These are phyloP conservation scores for Thecaphora frezii DNA, from an alignment of 1,284 basidiomycete genomes.

Conservation along the genomic window DNA sequence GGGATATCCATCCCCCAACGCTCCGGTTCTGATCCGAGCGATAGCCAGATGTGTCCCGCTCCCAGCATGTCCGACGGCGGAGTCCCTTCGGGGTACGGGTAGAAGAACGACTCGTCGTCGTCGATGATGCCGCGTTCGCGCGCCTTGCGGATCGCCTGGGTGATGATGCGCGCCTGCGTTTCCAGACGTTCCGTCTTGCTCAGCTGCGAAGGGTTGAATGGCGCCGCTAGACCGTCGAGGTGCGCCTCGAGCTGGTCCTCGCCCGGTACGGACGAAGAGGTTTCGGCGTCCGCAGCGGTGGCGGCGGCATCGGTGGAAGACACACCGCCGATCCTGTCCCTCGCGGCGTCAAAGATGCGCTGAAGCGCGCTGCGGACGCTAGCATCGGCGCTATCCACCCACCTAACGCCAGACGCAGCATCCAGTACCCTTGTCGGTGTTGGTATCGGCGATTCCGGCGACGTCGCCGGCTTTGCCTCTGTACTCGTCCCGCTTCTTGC, in stretches of 20 bases:
- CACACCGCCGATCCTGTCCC: background rate
- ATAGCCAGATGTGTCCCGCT: conserved; percentile 21
- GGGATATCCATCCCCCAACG: conserved; percentile 28
- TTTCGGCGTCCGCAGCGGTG: too few relatives aligned
- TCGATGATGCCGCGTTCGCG: conserved; percentile 32
- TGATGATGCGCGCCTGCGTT: conserved; percentile 34
- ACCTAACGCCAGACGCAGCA: too few relatives aligned
- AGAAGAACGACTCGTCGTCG: conserved; percentile 38
- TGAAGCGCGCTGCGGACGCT: background rate
- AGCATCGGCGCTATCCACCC: too few relatives aligned
- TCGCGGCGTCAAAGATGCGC: background rate
- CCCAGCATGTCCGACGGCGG: conserved; percentile 17
- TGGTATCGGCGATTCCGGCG: too few relatives aligned
- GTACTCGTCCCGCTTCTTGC: too few relatives aligned
- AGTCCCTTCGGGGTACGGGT: conserved; percentile 26
- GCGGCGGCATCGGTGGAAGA: too few relatives aligned
- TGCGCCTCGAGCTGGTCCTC: background rate
- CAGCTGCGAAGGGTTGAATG: conserved; percentile 2
- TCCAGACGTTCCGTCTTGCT: conserved; percentile 34
- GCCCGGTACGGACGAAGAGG: too few relatives aligned
- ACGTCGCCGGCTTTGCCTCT: background rate
- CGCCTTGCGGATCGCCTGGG: conserved; percentile 27
- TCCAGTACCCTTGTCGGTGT: background rate
- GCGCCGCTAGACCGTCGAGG: background rate
- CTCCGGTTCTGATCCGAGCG: conserved; percentile 28